phyloP scores from a whole-genome alignment of 352 stramenopile genomes.

The Globisporangium iwayamae region DNA sequence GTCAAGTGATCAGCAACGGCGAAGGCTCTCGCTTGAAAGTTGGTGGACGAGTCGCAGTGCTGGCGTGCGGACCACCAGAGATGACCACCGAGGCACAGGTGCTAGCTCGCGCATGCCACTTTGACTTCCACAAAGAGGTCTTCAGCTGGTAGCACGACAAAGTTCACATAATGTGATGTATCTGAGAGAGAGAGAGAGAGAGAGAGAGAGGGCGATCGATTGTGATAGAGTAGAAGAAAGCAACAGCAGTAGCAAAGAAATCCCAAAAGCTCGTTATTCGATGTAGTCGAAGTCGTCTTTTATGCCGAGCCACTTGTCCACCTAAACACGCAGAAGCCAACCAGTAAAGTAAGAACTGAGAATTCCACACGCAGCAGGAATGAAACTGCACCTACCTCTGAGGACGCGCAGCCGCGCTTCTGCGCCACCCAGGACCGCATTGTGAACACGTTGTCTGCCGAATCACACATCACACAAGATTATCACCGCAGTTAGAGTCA shows the following conservation, averaged over 20 bases:
- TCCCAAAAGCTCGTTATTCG: constrained; percentile 21
- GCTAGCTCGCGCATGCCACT: constrained; percentile 57
- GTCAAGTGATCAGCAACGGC: constrained; percentile 62
- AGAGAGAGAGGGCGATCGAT: background rate
- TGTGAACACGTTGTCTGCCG: constrained; percentile 77
- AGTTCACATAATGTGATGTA: background rate
- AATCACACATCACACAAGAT: background rate
- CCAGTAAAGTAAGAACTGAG: background rate
- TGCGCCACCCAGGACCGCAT: constrained; percentile 77
- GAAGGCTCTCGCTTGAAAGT: constrained; percentile 41
- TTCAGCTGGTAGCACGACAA: constrained; percentile 60
- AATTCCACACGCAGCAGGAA: background rate
- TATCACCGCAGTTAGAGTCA: background rate
- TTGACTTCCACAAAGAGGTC: constrained; percentile 84
- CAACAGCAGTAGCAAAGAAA: background rate
- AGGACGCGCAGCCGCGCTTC: constrained; percentile 61
- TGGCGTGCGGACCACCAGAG: constrained; percentile 69
- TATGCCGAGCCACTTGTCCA: constrained; percentile 84
- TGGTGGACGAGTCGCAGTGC: constrained; percentile 53
- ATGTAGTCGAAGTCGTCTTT: constrained; percentile 88
- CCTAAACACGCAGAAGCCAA: constrained; percentile 25
- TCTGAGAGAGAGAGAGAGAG: background rate
- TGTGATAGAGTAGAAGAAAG: background rate
- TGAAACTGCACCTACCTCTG: constrained; percentile 34
- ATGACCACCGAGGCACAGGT: constrained; percentile 67